These are phyloP conservation scores for Cystofilobasidium bisporidii DNA, from an alignment of 768 basidiomycete genomes.

Conservation along the genomic window DNA sequence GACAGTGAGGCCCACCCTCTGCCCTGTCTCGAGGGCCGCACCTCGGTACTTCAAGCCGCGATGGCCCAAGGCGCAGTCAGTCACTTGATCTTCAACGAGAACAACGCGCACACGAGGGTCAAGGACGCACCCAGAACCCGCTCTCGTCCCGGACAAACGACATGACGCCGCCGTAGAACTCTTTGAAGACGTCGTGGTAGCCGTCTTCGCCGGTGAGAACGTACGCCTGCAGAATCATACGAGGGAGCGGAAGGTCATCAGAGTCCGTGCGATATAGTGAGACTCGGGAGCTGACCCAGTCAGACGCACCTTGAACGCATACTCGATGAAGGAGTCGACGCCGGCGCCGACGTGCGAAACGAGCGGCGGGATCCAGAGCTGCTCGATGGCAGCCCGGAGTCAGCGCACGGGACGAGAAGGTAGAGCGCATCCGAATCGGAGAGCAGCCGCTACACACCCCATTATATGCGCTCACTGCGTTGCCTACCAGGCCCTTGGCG, in stretches of 20 bases:
- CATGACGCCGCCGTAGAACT: constrained; percentile 55
- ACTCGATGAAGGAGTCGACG: constrained; percentile 87
- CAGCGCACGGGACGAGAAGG: background rate
- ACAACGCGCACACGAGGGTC: no score
- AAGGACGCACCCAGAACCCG: constrained; percentile 64
- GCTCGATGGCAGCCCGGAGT: background rate
- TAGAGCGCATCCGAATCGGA: no score
- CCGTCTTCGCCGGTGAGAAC: constrained; percentile 46
- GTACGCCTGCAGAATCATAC: constrained; percentile 71
- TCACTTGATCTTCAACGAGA: no score
- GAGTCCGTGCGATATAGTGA: no score
- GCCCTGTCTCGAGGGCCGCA: constrained; percentile 70
- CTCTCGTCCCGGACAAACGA: constrained; percentile 68
- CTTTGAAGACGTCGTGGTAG: constrained; percentile 18
- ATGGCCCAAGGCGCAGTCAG: background rate
- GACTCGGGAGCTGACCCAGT: no score
- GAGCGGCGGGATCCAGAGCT: constrained; percentile 7
- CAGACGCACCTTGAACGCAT: constrained; percentile 29
- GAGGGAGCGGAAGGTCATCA: no score
- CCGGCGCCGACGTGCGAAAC: constrained; percentile 71
- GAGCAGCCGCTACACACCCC: background rate
- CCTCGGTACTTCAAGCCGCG: constrained; percentile 58
- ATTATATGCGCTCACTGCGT: constrained; percentile 56
- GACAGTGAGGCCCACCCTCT: constrained; percentile 63
- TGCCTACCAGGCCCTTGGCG: constrained; percentile 71